phyloP scores from a whole-genome alignment of 805 yeast species.

The Wickerhamomyces sydowiorum region DNA sequence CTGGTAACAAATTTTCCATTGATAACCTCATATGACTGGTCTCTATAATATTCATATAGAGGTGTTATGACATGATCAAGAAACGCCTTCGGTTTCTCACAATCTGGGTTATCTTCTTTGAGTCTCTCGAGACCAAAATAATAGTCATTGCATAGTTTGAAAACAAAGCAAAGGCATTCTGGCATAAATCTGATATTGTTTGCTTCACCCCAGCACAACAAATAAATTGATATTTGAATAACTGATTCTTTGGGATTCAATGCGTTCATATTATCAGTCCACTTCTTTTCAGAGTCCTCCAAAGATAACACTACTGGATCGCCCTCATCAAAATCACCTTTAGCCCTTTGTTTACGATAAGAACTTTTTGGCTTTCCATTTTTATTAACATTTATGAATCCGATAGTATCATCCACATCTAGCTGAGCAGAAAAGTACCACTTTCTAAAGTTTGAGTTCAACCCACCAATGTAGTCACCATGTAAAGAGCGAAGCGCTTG shows the following conservation, averaged over 20 bases:
- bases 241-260: slow-evolving; percentile 49
- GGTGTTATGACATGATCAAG: slow-evolving; percentile 74
- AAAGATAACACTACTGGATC: slow-evolving; percentile 17
- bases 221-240: slow-evolving; percentile 60
- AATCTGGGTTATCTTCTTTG: slow-evolving; percentile 24
- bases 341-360: slow-evolving; percentile 3
- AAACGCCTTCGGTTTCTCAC: slow-evolving; percentile 32
- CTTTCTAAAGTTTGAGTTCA: slow-evolving; percentile 59
- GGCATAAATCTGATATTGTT: slow-evolving; percentile 84
- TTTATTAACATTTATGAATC: slow-evolving; percentile 26
- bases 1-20: slow-evolving; percentile 39
- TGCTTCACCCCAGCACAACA: slow-evolving; percentile 88
- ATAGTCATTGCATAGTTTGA: slow-evolving; percentile 72
- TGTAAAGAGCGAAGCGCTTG: slow-evolving; percentile 57
- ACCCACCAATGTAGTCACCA: slow-evolving; percentile 72
- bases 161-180: slow-evolving; percentile 80
- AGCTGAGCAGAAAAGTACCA: slow-evolving; percentile 76
- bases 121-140: slow-evolving; percentile 42
- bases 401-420: slow-evolving; percentile 50
- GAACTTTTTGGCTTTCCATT: slow-evolving; percentile 19
- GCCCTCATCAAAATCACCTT: background rate
- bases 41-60: slow-evolving; percentile 53
- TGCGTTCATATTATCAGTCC: slow-evolving; percentile 46
- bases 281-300: slow-evolving; percentile 40
- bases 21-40: slow-evolving; percentile 42